Evolutionary conservation across 768 basidiomycete genomes (phyloP).

Genomic region (Mycena polygramma): DNA sequence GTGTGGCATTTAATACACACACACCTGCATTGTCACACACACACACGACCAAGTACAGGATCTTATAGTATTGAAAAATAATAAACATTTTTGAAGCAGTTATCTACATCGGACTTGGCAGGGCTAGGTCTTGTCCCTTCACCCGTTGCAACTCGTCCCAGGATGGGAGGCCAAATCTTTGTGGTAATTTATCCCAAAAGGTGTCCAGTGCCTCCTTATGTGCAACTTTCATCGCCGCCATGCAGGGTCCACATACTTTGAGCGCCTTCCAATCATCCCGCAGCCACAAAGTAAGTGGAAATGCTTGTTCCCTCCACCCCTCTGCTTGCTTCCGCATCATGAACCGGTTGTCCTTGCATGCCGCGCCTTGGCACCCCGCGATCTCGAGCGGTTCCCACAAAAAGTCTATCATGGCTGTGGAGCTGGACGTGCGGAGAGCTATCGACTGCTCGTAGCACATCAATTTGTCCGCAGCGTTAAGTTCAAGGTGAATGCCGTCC

Average conservation of each 20-base stretch:
- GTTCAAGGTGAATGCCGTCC: background rate
- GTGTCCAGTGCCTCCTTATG: constrained; percentile 51
- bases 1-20: too few species aligned
- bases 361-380: background rate
- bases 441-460: constrained; percentile 7
- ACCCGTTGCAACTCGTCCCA: constrained; percentile 50
- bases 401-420: background rate
- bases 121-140: background rate
- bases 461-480: constrained; percentile 14
- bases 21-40: too few species aligned
- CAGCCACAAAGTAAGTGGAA: constrained; percentile 20
- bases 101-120: too few species aligned
- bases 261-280: constrained; percentile 46
- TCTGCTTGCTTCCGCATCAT: background rate
- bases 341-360: background rate
- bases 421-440: background rate
- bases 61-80: too few species aligned
- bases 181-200: constrained; percentile 56
- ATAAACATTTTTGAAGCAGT: too few species aligned
- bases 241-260: constrained; percentile 52
- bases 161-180: constrained; percentile 52
- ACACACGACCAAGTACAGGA: too few species aligned
- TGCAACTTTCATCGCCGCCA: constrained; percentile 45
- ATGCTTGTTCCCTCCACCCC: background rate
- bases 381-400: constrained; percentile 6